Conservation (phyloP, 148 eudicot genomes). For the Chenopodium quinoa region DNA sequence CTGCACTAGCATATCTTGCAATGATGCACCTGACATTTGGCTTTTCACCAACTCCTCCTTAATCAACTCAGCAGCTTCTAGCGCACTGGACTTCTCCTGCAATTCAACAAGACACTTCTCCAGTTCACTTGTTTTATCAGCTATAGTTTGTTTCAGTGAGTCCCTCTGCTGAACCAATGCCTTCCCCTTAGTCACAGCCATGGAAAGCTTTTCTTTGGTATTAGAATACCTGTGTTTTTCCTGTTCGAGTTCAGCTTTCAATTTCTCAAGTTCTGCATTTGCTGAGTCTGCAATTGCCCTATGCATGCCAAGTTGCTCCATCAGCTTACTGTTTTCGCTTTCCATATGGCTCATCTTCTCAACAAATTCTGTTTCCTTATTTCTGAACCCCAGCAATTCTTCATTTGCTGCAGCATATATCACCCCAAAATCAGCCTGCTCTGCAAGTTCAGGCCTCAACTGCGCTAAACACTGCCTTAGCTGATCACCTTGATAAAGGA, state of each 20-base stretch:
- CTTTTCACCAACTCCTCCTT: conserved; percentile 54
- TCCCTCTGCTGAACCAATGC: conserved; percentile 96
- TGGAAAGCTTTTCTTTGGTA: conserved; percentile 89
- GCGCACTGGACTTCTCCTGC: conserved; percentile 67
- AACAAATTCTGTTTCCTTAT: conserved; percentile 48
- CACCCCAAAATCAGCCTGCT: conserved; percentile 53
- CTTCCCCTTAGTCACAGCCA: conserved; percentile 98
- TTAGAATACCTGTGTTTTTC: conserved; percentile 69
- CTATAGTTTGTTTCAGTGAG: conserved; percentile 66
- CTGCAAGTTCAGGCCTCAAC: conserved; percentile 51
- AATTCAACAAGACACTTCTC: conserved; percentile 54
- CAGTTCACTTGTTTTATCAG: conserved; percentile 67
- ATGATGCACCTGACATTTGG: conserved; percentile 53
- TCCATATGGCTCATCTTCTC: conserved; percentile 57
- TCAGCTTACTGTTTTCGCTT: conserved; percentile 46
- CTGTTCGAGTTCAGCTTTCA: conserved; percentile 78
- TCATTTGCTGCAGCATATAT: conserved; percentile 52
- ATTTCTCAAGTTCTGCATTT: conserved; percentile 57
- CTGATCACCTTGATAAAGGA: conserved; percentile 66
- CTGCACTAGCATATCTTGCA: conserved; percentile 61
- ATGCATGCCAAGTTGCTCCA: conserved; percentile 57
- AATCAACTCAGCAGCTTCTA: conserved; percentile 61
- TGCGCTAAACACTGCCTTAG: conserved; percentile 61
- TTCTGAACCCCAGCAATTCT: conserved; percentile 49
- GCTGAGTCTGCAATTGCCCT: conserved; percentile 37